Conservation (phyloP, 2,329 filamentous ascomycete genomes). For the Zymoseptoria ardabiliae region DNA sequence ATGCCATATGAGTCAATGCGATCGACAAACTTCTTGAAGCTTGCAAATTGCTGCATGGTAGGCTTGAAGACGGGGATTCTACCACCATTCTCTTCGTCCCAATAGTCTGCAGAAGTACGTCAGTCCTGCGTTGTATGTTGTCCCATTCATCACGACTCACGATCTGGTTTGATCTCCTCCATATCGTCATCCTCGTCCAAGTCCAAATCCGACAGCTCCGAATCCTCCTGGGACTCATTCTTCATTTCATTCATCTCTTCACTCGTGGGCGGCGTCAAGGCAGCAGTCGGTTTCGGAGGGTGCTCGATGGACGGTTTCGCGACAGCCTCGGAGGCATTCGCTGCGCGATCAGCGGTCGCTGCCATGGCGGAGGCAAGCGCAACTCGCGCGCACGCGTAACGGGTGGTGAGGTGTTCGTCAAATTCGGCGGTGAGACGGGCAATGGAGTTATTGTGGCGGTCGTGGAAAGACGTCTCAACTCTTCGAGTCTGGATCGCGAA, state of each 20-base stretch:
- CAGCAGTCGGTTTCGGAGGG: constrained; percentile 21
- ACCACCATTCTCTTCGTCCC: constrained; percentile 51
- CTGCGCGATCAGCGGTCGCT: neutral
- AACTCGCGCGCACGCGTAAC: neutral
- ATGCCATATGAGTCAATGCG: constrained; percentile 92
- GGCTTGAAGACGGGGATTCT: constrained; percentile 91
- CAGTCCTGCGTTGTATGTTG: constrained; percentile 54
- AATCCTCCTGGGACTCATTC: constrained; percentile 37
- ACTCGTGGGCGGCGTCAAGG: constrained; percentile 46
- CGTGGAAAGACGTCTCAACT: neutral
- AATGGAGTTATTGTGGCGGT: constrained; percentile 1
- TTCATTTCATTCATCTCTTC: constrained; percentile 40
- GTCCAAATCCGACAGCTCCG: constrained; percentile 43
- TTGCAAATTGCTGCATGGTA: constrained; percentile 88
- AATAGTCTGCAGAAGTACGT: constrained; percentile 59
- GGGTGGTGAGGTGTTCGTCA: constrained; percentile 9
- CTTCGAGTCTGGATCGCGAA: neutral
- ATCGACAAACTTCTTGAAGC: constrained; percentile 86
- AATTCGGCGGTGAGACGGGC: neutral
- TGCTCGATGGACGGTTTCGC: constrained; percentile 22
- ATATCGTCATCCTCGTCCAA: constrained; percentile 38
- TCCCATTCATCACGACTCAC: neutral
- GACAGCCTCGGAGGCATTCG: constrained; percentile 7
- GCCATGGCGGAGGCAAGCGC: neutral
- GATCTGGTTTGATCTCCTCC: constrained; percentile 62